phyloP scores from a whole-genome alignment of 106 monocot species.

The Allium cepa region DNA sequence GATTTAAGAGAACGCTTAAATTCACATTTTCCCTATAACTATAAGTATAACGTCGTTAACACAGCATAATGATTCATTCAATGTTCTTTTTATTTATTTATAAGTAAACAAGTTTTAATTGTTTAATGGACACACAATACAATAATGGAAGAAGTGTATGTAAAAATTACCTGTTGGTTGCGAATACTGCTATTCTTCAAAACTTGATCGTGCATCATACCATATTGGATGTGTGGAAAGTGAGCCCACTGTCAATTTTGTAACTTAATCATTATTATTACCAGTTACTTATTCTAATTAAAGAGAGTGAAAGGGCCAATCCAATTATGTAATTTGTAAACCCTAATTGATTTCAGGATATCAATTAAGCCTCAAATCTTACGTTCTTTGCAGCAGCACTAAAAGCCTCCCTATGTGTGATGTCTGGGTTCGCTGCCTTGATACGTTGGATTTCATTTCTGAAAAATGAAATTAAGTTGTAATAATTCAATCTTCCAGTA shows the following conservation, averaged over 20 bases:
- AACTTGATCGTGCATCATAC: conserved; percentile 84
- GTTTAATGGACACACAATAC: not conserved
- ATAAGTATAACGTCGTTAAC: not conserved
- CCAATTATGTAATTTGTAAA: too few relatives aligned
- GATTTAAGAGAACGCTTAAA: too few relatives aligned
- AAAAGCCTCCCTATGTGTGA: conserved; percentile 98
- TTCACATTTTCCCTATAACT: too few relatives aligned
- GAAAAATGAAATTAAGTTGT: conserved; percentile 2
- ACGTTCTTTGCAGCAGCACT: conserved; percentile 99
- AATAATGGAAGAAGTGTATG: not conserved
- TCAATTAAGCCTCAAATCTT: not conserved
- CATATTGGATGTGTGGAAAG: conserved; percentile 99
- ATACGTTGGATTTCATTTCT: conserved; percentile 99
- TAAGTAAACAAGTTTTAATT: not conserved
- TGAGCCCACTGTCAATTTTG: conserved; percentile 75
- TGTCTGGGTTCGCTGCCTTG: conserved; percentile 97
- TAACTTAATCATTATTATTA: not conserved
- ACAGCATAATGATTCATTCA: not conserved
- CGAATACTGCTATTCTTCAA: conserved; percentile 65
- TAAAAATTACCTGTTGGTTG: conserved; percentile 51
- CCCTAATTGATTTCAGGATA: not conserved
- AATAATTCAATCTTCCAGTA: too few relatives aligned
- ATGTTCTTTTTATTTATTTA: not conserved
- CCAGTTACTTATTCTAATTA: not conserved
- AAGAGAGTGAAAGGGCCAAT: not conserved